Percentiles rank a stretch among this genome's conserved stretches.
Evolutionary conservation across 2,329 filamentous ascomycete genomes (phyloP).

Genomic region (Lachnellula willkommii): DNA sequence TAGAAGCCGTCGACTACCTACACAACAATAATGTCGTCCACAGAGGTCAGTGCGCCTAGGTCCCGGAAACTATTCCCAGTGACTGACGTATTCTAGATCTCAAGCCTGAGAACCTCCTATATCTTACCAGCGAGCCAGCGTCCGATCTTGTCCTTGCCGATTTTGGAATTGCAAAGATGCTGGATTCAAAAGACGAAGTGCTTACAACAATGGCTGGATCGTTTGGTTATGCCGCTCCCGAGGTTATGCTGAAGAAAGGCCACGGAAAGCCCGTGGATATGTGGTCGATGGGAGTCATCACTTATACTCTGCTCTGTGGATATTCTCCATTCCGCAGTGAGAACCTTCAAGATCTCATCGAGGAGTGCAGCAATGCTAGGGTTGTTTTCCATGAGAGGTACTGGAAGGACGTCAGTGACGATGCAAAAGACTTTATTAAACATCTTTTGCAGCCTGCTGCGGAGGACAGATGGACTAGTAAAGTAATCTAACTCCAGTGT

Average conservation of each 20-base stretch:
- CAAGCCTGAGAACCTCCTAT: conserved; percentile 96
- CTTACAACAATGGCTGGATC: conserved; percentile 98
- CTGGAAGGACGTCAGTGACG: conserved; percentile 94
- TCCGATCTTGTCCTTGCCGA: conserved; percentile 92
- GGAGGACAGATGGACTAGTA: conserved; percentile 69
- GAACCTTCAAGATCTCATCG: conserved; percentile 85
- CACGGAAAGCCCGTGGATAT: conserved; percentile 98
- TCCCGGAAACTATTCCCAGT: neutral
- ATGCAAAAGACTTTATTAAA: conserved; percentile 92
- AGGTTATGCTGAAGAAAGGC: conserved; percentile 96
- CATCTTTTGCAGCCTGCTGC: conserved; percentile 74
- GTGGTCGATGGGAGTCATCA: conserved; percentile 99
- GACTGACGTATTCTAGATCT: conserved; percentile 58
- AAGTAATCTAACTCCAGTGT: conserved; percentile 45
- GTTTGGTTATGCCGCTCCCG: conserved; percentile 94
- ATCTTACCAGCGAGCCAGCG: conserved; percentile 69
- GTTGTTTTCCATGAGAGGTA: conserved; percentile 97
- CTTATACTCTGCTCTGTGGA: conserved; percentile 94
- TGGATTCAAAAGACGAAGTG: conserved; percentile 84
- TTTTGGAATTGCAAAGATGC: conserved; percentile 97
- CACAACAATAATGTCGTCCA: conserved; percentile 95
- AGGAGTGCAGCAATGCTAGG: conserved; percentile 78
- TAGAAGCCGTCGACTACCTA: conserved; percentile 89
- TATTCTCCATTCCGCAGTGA: conserved; percentile 98
- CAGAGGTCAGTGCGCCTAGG: conserved; percentile 54